phyloP scores from a whole-genome alignment of 495 filamentous ascomycete genomes.

The Viridothelium virens region DNA sequence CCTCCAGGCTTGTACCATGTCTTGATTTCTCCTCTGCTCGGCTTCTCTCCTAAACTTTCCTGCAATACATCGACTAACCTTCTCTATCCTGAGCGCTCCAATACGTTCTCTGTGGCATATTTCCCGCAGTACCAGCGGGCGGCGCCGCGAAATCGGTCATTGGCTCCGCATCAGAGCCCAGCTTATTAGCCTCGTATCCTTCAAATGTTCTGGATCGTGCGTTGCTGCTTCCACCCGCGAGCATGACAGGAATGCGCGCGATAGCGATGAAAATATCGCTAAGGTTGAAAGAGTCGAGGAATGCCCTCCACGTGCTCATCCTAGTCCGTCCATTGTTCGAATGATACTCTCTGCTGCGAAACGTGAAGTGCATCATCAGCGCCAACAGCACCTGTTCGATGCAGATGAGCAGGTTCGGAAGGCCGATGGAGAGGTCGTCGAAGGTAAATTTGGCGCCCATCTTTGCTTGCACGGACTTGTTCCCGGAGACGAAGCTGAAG shows the following conservation, averaged over 20 bases:
- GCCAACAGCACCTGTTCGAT: background rate
- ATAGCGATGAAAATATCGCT: background rate
- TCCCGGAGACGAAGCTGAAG: slow-evolving; percentile 11
- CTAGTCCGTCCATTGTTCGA: background rate
- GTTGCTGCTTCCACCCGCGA: background rate
- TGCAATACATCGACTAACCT: background rate
- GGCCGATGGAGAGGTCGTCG: slow-evolving; percentile 14
- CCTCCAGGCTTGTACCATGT: slow-evolving; percentile 34
- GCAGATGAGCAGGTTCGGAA: slow-evolving; percentile 12
- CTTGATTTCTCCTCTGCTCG: background rate
- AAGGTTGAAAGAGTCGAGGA: background rate
- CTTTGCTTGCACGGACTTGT: slow-evolving; percentile 2
- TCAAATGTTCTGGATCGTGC: background rate
- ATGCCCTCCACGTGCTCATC: slow-evolving; percentile 4
- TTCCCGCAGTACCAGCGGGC: background rate
- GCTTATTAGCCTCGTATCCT: background rate
- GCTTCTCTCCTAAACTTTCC: background rate
- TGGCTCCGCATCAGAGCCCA: background rate
- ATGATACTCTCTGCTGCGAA: background rate
- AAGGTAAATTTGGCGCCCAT: slow-evolving; percentile 9
- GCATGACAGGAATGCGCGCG: background rate
- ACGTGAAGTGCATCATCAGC: slow-evolving; percentile 7
- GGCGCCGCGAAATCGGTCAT: background rate
- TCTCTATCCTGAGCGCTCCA: background rate
- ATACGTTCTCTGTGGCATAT: background rate